These are phyloP conservation scores for Calonectria montana DNA, from an alignment of 2,329 filamentous ascomycete genomes.

Conservation along the genomic window DNA sequence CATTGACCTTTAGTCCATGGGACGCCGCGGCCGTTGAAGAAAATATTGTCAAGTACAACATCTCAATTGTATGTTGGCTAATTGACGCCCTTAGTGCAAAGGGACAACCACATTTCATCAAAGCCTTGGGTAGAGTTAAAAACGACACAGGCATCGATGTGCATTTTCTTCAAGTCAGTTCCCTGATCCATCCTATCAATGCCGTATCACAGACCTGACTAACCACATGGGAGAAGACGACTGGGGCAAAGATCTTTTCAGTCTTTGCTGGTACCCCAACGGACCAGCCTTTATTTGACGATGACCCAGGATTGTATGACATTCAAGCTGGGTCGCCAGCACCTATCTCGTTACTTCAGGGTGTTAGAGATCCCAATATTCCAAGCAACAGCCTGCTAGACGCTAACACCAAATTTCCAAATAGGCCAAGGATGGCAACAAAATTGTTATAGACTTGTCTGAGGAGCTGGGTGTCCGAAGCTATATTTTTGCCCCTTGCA, in stretches of 20 bases:
- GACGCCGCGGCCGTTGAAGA: slow-evolving; percentile 49
- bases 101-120: slow-evolving; percentile 55
- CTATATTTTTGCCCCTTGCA: slow-evolving; percentile 66
- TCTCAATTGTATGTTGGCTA: slow-evolving; percentile 61
- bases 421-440: slow-evolving; percentile 56
- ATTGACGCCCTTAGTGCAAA: slow-evolving; percentile 52
- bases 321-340: background rate
- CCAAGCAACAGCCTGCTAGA: background rate
- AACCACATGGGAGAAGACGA: slow-evolving; percentile 48
- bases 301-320: slow-evolving; percentile 43
- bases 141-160: slow-evolving; percentile 24
- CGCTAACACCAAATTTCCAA: background rate
- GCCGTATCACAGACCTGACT: background rate
- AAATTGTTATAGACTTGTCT: slow-evolving; percentile 55
- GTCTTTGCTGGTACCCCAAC: slow-evolving; percentile 57
- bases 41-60: slow-evolving; percentile 54
- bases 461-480: slow-evolving; percentile 55
- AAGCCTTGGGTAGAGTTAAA: slow-evolving; percentile 58
- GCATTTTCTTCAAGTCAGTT: slow-evolving; percentile 26
- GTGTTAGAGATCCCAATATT: background rate
- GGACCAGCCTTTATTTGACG: slow-evolving; percentile 55
- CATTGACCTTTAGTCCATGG: slow-evolving; percentile 53
- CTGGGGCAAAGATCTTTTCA: slow-evolving; percentile 65
- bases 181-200: background rate
- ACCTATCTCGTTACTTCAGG: background rate